phyloP scores from a whole-genome alignment of 352 stramenopile genomes.

The Globisporangium viniferum region DNA sequence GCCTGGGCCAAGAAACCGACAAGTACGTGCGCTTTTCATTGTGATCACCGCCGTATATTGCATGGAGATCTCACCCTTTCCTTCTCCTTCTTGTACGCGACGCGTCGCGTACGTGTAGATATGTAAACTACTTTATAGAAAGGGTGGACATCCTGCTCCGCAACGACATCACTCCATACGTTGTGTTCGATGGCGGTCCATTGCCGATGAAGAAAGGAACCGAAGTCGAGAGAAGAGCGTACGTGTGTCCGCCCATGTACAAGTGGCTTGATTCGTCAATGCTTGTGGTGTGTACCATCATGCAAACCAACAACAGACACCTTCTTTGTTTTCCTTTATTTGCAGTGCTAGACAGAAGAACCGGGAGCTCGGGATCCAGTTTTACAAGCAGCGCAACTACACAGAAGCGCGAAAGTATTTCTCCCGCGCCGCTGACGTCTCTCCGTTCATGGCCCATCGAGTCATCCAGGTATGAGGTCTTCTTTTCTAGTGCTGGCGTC shows the following conservation, averaged over 20 bases:
- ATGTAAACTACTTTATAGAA: slow-evolving; percentile 77
- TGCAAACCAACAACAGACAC: neutral
- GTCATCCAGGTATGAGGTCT: slow-evolving; percentile 54
- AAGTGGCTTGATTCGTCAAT: neutral
- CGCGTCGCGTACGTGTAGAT: slow-evolving; percentile 30
- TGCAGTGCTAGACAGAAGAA: slow-evolving; percentile 66
- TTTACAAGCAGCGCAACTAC: slow-evolving; percentile 53
- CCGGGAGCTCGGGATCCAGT: slow-evolving; percentile 55
- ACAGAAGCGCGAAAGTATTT: slow-evolving; percentile 70
- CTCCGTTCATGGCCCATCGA: slow-evolving; percentile 75
- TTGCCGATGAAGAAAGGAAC: slow-evolving; percentile 79
- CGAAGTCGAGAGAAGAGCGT: slow-evolving; percentile 69
- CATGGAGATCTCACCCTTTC: neutral
- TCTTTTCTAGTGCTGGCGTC: neutral
- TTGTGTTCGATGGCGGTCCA: slow-evolving; percentile 73
- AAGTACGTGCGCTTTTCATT: slow-evolving; percentile 35
- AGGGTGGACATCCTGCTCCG: slow-evolving; percentile 45
- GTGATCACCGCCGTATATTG: neutral
- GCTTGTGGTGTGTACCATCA: neutral
- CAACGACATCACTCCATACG: slow-evolving; percentile 64
- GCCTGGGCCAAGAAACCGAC: slow-evolving; percentile 59
- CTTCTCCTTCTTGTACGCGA: neutral
- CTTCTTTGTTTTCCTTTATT: neutral
- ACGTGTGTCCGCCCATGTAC: neutral
- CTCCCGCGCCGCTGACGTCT: slow-evolving; percentile 66